Percentiles rank a stretch among this genome's conserved stretches.
phyloP scores from a whole-genome alignment of 1,284 basidiomycete species.

The Agaricales sp. region DNA sequence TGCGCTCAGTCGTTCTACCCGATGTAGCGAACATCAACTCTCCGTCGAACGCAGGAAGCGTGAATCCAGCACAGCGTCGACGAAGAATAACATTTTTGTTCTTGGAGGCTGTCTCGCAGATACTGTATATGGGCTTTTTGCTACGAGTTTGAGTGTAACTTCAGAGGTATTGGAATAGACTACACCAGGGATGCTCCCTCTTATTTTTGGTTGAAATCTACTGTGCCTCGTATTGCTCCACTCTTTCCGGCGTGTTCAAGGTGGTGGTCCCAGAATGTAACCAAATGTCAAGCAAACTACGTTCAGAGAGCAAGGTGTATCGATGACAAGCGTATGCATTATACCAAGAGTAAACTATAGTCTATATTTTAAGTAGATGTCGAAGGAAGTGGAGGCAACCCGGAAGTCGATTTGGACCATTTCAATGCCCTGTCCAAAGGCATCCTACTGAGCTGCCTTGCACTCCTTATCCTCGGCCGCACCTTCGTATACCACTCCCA shows the following conservation, averaged over 20 bases:
- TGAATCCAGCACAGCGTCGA: slow-evolving; percentile 11
- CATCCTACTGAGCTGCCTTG: slow-evolving; percentile 54
- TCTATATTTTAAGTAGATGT: not conserved
- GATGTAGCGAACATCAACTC: slow-evolving; percentile 10
- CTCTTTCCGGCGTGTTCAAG: too few species aligned
- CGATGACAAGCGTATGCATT: too few species aligned
- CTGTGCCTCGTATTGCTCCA: too few species aligned
- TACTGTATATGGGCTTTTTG: slow-evolving; percentile 13
- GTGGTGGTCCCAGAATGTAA: too few species aligned
- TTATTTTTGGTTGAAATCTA: too few species aligned
- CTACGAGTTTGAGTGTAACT: slow-evolving; percentile 3
- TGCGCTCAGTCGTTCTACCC: slow-evolving; percentile 13
- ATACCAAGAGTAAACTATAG: too few species aligned
- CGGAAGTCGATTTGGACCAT: not conserved
- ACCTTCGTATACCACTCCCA: slow-evolving; percentile 90
- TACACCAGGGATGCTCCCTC: too few species aligned
- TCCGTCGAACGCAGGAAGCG: slow-evolving; percentile 8
- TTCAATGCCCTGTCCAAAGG: slow-evolving; percentile 48
- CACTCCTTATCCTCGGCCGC: slow-evolving; percentile 63
- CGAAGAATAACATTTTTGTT: slow-evolving; percentile 13
- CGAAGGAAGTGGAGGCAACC: not conserved
- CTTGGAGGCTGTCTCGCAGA: slow-evolving; percentile 11
- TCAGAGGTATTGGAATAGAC: too few species aligned
- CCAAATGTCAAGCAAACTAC: too few species aligned
- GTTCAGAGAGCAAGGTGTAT: too few species aligned